Evolutionary conservation across 306 rosid species (phyloP), one percentile per base, ranked within the genome.

Genomic region (Pueraria montana): DNA sequence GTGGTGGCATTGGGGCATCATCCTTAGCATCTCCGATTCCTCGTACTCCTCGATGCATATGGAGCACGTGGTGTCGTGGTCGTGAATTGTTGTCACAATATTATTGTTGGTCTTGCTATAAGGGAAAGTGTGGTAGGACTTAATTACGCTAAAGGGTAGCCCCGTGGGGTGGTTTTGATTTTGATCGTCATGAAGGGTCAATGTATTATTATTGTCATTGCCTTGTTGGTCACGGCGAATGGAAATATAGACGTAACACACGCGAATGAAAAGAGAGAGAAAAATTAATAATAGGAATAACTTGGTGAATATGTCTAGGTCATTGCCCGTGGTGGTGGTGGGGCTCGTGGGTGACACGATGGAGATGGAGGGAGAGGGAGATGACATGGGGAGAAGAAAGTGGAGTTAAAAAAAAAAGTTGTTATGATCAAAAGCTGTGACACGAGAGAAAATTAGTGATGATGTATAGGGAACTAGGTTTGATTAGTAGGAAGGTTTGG

Each of bases 1-100:
- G 74, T 94, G 98, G 11, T 81, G 48, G 58, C 97, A 94, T 62
- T 88, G 91, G 0, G 94, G 98, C 94, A 94, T 89, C 85, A 90
- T 89, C 85, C 93, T 72, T 45, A 94, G 38, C 82, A 92, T 89
- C 84, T 94, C 98, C 50, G 78, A 69, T 0, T 90, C 93, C 74
- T 50, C 67, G 30, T 92, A 94, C 62, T 94, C 96, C 63, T 94
- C 90, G 32, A 94, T 74, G 24, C 97, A 94, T 46, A 94, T 91
- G 50, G 93, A 84, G 56, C 98, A 94, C 0, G 78, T 78, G 14
- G 90, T 78, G 3, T 78, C 82, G 1, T 80, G 53, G 23, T 68
- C 62, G 1, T 11, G 8, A 0, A 4, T 24, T 2, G 53, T 16
- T 9, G 17, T 65, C 11, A 43, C 26, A 1, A 1, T 27, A 27